Evolutionary conservation across 805 yeast species (phyloP).

Genomic region (Debaryomyces hansenii): DNA sequence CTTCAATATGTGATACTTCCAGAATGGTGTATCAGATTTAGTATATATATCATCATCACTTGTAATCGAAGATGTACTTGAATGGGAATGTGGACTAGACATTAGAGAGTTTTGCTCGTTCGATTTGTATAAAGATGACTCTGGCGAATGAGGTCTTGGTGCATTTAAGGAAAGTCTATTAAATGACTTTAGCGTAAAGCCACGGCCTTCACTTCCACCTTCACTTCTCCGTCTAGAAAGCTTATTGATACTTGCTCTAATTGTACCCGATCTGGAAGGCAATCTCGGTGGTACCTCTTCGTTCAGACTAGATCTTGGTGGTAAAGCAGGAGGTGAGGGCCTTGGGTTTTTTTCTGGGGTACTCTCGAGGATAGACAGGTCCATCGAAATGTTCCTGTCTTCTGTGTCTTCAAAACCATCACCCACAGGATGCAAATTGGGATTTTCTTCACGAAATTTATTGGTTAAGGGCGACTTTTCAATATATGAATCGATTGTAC

Average conservation of each 20-base stretch:
- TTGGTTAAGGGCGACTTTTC: constrained; percentile 21
- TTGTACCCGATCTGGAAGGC: neutral
- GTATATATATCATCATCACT: neutral
- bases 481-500: constrained; percentile 17
- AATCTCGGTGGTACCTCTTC: neutral
- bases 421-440: constrained; percentile 23
- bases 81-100: neutral
- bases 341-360: neutral
- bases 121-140: neutral
- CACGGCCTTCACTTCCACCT: neutral
- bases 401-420: constrained; percentile 3
- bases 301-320: neutral
- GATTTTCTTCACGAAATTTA: constrained; percentile 23
- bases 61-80: neutral
- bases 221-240: neutral
- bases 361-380: neutral
- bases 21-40: constrained; percentile 32
- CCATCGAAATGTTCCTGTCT: constrained; percentile 1
- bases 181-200: neutral
- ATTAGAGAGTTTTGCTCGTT: neutral
- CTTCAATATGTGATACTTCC: constrained; percentile 65
- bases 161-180: constrained; percentile 6
- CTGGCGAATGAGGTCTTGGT: neutral
- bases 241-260: neutral
- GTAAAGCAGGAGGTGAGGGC: neutral